A percentile compares a stretch with the other conserved stretches of the same genome.
Conservation (phyloP, 2,329 filamentous ascomycete species). For the Exophiala spinifera region DNA sequence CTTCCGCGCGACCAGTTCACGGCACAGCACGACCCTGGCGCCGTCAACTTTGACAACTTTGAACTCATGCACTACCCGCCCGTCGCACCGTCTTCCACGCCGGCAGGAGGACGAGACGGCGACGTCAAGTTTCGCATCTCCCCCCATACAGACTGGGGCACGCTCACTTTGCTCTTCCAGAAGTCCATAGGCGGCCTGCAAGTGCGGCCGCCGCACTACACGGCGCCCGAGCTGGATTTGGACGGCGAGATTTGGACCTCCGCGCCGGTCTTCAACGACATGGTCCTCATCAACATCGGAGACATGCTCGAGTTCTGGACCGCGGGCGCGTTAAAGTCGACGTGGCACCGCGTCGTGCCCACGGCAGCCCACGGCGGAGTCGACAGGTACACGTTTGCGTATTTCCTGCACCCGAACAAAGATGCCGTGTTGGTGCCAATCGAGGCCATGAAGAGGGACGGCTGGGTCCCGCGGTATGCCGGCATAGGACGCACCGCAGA, state of each 20-base stretch:
- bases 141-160: conserved; percentile 21
- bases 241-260: conserved; percentile 9
- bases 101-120: not conserved
- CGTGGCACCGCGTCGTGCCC: conserved; percentile 15
- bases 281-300: conserved; percentile 16
- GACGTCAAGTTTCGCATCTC: conserved; percentile 13
- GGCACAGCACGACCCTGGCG: conserved; percentile 3
- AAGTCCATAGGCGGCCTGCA: conserved; percentile 16
- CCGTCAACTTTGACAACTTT: conserved; percentile 18
- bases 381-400: conserved; percentile 18
- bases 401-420: conserved; percentile 17
- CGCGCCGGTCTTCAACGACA: conserved; percentile 10
- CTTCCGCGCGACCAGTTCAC: conserved; percentile 9
- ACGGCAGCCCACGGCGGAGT: conserved; percentile 2
- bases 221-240: conserved; percentile 1
- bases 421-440: conserved; percentile 17
- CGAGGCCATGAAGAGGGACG: conserved; percentile 9
- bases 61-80: conserved; percentile 20
- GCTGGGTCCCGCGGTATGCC: conserved; percentile 16
- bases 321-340: conserved; percentile 14
- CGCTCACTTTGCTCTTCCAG: conserved; percentile 19
- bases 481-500: conserved; percentile 14
- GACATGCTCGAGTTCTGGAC: conserved; percentile 22
- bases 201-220: conserved; percentile 15
- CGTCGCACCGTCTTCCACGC: not conserved